phyloP scores from a whole-genome alignment of 768 basidiomycete species.

The Crassisporium funariophilum region DNA sequence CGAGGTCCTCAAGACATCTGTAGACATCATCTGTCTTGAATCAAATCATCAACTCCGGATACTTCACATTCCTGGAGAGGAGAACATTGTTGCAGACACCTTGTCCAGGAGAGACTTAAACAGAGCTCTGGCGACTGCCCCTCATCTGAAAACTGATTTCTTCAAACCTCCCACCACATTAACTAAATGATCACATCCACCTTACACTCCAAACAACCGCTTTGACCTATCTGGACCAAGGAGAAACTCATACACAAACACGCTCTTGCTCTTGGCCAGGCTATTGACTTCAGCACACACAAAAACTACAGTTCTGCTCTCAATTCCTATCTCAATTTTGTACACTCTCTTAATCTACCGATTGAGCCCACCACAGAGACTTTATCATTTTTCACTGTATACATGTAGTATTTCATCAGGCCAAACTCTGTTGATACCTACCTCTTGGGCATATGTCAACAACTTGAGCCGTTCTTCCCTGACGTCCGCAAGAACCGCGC shows the following conservation, averaged over 20 bases:
- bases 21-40: constrained; percentile 16
- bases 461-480: constrained; percentile 34
- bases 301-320: constrained; percentile 29
- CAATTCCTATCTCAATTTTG: constrained; percentile 25
- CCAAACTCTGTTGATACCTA: constrained; percentile 29
- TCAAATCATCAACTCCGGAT: constrained; percentile 19
- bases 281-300: constrained; percentile 2
- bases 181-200: not conserved
- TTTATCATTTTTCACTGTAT: constrained; percentile 30
- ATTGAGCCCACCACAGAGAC: constrained; percentile 33
- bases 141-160: not conserved
- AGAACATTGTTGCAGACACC: constrained; percentile 33
- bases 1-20: constrained; percentile 15
- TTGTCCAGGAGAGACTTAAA: constrained; percentile 24
- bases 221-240: not conserved
- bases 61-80: constrained; percentile 23
- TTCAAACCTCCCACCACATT: not conserved
- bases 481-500: constrained; percentile 18
- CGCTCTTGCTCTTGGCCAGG: constrained; percentile 18
- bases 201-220: not conserved
- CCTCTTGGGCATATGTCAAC: constrained; percentile 38
- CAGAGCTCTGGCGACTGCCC: not conserved
- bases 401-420: constrained; percentile 30
- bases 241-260: constrained; percentile 7
- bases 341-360: constrained; percentile 5